Percentiles rank a stretch among this genome's conserved stretches.
phyloP scores from a whole-genome alignment of 2,329 filamentous ascomycete genomes.

The Colletotrichum salicis region DNA sequence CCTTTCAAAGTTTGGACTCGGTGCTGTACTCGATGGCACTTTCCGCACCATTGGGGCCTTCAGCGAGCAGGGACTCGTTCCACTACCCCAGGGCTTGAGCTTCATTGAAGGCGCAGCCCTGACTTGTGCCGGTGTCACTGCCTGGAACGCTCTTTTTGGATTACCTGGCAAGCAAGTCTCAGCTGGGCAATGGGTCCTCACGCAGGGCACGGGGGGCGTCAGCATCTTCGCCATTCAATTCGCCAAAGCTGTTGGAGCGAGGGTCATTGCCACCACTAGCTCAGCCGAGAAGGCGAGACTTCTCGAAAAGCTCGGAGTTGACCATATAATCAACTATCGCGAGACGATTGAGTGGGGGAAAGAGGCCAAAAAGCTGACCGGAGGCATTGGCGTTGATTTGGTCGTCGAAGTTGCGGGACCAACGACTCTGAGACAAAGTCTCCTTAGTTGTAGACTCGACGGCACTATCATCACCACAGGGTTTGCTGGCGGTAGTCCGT shows the following conservation, averaged over 20 bases:
- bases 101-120: slow-evolving; percentile 69
- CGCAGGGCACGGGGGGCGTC: slow-evolving; percentile 56
- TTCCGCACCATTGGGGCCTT: slow-evolving; percentile 45
- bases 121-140: slow-evolving; percentile 63
- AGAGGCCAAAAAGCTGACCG: slow-evolving; percentile 48
- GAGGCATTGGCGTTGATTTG: slow-evolving; percentile 51
- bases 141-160: slow-evolving; percentile 68
- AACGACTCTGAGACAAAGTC: slow-evolving; percentile 50
- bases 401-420: slow-evolving; percentile 57
- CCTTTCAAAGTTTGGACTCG: slow-evolving; percentile 50
- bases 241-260: slow-evolving; percentile 52
- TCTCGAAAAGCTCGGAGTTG: slow-evolving; percentile 52
- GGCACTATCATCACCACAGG: slow-evolving; percentile 52
- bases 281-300: slow-evolving; percentile 54
- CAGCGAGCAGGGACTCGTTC: slow-evolving; percentile 67
- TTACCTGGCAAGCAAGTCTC: slow-evolving; percentile 50
- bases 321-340: slow-evolving; percentile 57
- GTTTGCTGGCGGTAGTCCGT: slow-evolving; percentile 43
- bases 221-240: slow-evolving; percentile 54
- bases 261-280: slow-evolving; percentile 56
- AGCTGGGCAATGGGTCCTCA: slow-evolving; percentile 51
- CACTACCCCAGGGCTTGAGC: slow-evolving; percentile 62
- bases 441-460: slow-evolving; percentile 52
- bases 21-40: slow-evolving; percentile 44
- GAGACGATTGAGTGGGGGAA: slow-evolving; percentile 52